These are phyloP conservation scores for Moesziomyces parantarcticus DNA, from an alignment of 1,284 basidiomycete genomes.

Conservation along the genomic window DNA sequence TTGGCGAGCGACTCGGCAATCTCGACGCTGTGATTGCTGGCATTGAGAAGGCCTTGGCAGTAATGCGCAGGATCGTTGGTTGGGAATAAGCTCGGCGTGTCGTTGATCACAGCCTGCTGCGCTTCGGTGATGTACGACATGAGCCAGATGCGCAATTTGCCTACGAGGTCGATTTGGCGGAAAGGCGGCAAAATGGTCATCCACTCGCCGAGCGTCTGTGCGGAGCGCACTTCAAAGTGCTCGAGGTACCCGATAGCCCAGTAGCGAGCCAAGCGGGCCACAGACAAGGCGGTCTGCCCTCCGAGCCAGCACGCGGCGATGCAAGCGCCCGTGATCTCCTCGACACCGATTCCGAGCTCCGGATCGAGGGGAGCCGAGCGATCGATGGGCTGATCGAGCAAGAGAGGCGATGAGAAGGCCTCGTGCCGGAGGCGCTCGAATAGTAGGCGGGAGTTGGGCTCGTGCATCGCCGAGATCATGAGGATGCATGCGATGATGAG, in stretches of 20 bases:
- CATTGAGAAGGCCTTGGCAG: conserved; percentile 50
- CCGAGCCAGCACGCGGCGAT: conserved; percentile 57
- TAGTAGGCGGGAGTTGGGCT: conserved; percentile 43
- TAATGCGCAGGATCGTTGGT: conserved; percentile 46
- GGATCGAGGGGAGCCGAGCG: conserved; percentile 49
- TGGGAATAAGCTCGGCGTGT: conserved; percentile 48
- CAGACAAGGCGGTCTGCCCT: conserved; percentile 42
- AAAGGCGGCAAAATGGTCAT: conserved; percentile 59
- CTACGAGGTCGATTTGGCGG: conserved; percentile 56
- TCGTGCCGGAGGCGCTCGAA: conserved; percentile 48
- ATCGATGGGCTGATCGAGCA: conserved; percentile 47
- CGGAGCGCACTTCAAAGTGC: conserved; percentile 56
- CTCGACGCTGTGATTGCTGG: conserved; percentile 38
- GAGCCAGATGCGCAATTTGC: conserved; percentile 59
- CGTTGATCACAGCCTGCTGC: conserved; percentile 56
- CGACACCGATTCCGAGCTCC: conserved; percentile 62
- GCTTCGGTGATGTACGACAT: conserved; percentile 60
- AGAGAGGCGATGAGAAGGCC: conserved; percentile 43
- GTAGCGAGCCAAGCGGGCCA: conserved; percentile 46
- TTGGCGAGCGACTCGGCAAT: conserved; percentile 5
- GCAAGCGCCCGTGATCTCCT: conserved; percentile 63
- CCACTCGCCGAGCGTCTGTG: conserved; percentile 55
- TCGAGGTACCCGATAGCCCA: conserved; percentile 59
- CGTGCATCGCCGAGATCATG: conserved; percentile 55
- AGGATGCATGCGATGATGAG: conserved; percentile 60